A percentile compares a stretch with the other conserved stretches of the same genome.
These are phyloP conservation scores for Colletotrichum sp. DNA, from an alignment of 2,329 filamentous ascomycete species.

Conservation along the genomic window DNA sequence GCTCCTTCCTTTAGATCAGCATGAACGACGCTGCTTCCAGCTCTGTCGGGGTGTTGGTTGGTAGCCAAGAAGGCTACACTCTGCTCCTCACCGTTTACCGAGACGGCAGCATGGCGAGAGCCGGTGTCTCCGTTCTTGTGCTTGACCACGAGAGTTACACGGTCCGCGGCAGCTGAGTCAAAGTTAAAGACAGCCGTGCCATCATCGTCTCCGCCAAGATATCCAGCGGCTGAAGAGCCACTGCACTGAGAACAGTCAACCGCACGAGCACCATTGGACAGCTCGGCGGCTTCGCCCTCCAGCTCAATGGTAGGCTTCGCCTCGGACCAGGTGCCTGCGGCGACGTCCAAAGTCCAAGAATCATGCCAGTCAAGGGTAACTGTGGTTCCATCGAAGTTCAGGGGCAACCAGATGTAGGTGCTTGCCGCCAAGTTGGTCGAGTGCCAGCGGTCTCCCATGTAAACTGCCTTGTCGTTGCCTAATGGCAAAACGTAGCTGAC, in stretches of 20 bases:
- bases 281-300: slow-evolving; percentile 55
- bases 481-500: slow-evolving; percentile 62
- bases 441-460: slow-evolving; percentile 73
- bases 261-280: slow-evolving; percentile 48
- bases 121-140: slow-evolving; percentile 60
- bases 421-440: slow-evolving; percentile 62
- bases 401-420: slow-evolving; percentile 70
- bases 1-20: slow-evolving; percentile 50
- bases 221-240: slow-evolving; percentile 53
- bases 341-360: slow-evolving; percentile 57
- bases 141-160: slow-evolving; percentile 59
- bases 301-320: slow-evolving; percentile 51
- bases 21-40: slow-evolving; percentile 51
- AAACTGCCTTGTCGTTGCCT: slow-evolving; percentile 50
- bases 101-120: slow-evolving; percentile 58
- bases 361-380: slow-evolving; percentile 57
- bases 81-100: slow-evolving; percentile 58
- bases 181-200: slow-evolving; percentile 56
- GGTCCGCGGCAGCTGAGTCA: slow-evolving; percentile 44
- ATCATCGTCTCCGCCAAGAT: slow-evolving; percentile 53
- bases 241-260: slow-evolving; percentile 59
- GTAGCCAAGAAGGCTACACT: slow-evolving; percentile 61
- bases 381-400: slow-evolving; percentile 56
- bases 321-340: slow-evolving; percentile 46
- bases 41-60: slow-evolving; percentile 38